phyloP scores from a whole-genome alignment of 2,329 filamentous ascomycete species.

The Lachnellula cervina region DNA sequence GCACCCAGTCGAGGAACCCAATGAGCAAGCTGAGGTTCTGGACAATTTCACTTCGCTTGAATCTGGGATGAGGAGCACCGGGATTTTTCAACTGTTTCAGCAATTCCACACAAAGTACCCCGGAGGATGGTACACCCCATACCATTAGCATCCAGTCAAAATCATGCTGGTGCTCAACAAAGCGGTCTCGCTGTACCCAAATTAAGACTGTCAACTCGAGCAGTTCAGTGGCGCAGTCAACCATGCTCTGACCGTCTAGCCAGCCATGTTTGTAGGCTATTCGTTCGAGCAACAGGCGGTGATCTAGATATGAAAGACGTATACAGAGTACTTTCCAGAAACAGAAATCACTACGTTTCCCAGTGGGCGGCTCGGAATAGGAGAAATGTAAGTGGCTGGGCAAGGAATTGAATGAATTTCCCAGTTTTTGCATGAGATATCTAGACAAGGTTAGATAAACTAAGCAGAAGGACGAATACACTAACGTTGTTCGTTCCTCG shows the following conservation, averaged over 20 bases:
- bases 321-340: conserved; percentile 43
- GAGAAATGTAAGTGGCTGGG: conserved; percentile 33
- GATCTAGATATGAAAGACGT: conserved; percentile 48
- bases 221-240: conserved; percentile 43
- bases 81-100: conserved; percentile 37
- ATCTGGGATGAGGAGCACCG: conserved; percentile 37
- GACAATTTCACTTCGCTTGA: conserved; percentile 39
- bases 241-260: conserved; percentile 38
- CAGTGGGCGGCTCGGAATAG: conserved; percentile 37
- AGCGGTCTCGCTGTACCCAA: conserved; percentile 46
- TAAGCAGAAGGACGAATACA: background rate
- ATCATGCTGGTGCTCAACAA: conserved; percentile 38
- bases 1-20: conserved; percentile 48
- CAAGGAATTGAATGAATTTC: conserved; percentile 36
- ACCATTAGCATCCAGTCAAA: conserved; percentile 47
- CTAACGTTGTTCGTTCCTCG: conserved; percentile 20
- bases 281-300: conserved; percentile 54
- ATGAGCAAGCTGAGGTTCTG: conserved; percentile 48
- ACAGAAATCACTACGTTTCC: conserved; percentile 32
- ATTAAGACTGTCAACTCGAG: conserved; percentile 42
- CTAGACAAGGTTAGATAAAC: conserved; percentile 2
- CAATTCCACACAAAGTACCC: conserved; percentile 47
- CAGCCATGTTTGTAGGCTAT: conserved; percentile 44
- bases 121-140: conserved; percentile 45
- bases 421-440: conserved; percentile 19